Conservation (phyloP, 139 green algal species). For the Chlamydomonas asymmetrica region DNA sequence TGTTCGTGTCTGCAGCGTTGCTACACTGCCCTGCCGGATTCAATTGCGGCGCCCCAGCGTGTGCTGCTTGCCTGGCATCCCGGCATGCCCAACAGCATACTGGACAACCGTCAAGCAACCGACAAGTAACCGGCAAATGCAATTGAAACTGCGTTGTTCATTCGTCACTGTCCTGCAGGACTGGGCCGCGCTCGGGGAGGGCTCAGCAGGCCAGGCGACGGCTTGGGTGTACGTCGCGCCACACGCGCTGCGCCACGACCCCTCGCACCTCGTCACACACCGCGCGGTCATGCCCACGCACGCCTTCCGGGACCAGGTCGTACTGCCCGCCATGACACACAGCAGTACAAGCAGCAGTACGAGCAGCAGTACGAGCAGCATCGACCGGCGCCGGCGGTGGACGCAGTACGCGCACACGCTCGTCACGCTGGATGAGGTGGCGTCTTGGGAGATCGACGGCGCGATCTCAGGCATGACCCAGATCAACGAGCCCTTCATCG, state of each 20-base stretch:
- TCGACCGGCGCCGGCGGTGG: background rate
- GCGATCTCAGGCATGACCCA: constrained; percentile 24
- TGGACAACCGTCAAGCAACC: too few species aligned
- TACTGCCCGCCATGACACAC: constrained; percentile 2
- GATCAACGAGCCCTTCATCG: constrained; percentile 74
- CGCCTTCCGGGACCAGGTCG: constrained; percentile 7
- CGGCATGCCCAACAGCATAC: too few species aligned
- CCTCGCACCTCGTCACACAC: constrained; percentile 68
- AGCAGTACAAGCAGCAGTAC: constrained; percentile 34
- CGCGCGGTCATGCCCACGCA: constrained; percentile 45
- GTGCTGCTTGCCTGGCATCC: too few species aligned
- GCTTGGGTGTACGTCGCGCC: constrained; percentile 46
- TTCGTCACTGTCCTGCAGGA: constrained; percentile 46
- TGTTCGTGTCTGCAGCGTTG: too few species aligned
- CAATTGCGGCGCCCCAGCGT: too few species aligned
- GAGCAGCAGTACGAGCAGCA: background rate
- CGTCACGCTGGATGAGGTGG: constrained; percentile 42
- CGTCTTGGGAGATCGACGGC: constrained; percentile 14
- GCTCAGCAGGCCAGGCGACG: background rate
- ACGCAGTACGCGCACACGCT: constrained; percentile 39
- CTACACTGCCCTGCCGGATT: too few species aligned
- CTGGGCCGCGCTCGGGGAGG: constrained; percentile 44
- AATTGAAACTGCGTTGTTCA: too few species aligned
- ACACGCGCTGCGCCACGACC: constrained; percentile 71
- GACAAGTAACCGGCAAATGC: too few species aligned